phyloP scores from a whole-genome alignment of 768 basidiomycete species.

The Punctularia strigosozonata region DNA sequence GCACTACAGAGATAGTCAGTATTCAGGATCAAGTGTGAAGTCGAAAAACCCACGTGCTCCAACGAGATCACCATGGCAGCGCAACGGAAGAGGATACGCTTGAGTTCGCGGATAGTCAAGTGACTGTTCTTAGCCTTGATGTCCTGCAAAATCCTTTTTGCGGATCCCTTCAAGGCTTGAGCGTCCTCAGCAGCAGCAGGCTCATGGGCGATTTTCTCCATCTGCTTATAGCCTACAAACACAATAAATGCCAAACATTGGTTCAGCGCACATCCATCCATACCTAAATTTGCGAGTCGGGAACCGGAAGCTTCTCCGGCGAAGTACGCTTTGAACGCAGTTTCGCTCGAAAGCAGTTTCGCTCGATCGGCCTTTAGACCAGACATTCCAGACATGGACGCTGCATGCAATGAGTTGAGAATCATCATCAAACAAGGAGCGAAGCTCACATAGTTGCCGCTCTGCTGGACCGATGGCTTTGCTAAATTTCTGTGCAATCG shows the following conservation, averaged over 20 bases:
- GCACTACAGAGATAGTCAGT: constrained; percentile 33
- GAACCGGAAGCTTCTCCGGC: constrained; percentile 79
- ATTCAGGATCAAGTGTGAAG: not conserved
- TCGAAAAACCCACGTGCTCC: constrained; percentile 33
- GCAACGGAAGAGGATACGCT: constrained; percentile 77
- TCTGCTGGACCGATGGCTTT: constrained; percentile 71
- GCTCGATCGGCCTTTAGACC: constrained; percentile 72
- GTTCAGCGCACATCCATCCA: constrained; percentile 31
- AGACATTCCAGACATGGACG: constrained; percentile 40
- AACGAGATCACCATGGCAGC: constrained; percentile 70
- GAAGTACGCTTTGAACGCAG: constrained; percentile 86
- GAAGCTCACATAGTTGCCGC: constrained; percentile 57
- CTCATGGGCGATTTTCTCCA: constrained; percentile 52
- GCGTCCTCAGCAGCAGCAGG: constrained; percentile 52
- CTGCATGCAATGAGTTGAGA: constrained; percentile 20
- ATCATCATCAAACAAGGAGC: not conserved
- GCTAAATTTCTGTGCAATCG: constrained; percentile 77
- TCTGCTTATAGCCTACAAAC: constrained; percentile 39
- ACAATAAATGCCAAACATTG: constrained; percentile 1
- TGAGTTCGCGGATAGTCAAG: constrained; percentile 74
- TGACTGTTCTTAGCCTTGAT: constrained; percentile 61
- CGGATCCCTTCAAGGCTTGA: constrained; percentile 49
- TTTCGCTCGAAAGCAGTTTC: constrained; percentile 71
- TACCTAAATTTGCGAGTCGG: constrained; percentile 51
- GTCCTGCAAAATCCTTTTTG: constrained; percentile 53